Evolutionary conservation across 1,284 basidiomycete species (phyloP), one percentile per base, ranked within the genome.

Genomic region (Hypsizygus ulmarius): DNA sequence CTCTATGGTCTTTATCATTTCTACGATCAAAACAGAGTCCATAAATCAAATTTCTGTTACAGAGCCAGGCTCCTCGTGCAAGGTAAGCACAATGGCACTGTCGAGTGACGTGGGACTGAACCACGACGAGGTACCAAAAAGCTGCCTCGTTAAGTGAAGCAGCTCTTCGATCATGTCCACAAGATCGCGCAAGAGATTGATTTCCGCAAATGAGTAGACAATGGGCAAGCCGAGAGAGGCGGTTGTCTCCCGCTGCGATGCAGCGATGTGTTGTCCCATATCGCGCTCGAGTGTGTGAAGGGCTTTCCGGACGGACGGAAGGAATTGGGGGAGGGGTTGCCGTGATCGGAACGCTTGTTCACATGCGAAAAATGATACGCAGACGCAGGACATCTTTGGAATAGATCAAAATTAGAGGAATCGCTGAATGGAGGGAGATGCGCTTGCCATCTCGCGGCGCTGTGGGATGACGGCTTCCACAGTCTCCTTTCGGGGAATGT

Each of bases 81-180:
- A 7, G 3, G 21, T 25, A 7, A 25, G 21, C 21, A 25, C 21
- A 25, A 25, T 25, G 4, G 21, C 21, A 25, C 21, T 25, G 21
- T 25, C 21, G 7, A 25, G 21, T 25, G 21, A 39, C 39, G 52
- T n/a, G 47, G n/a, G 16, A 30, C 43, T 47, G 73, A 55, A 51
- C 75, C 76, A 78, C 12, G 70, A 62, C 5, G 69, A 68, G 10
- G 72, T 72, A 5, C 77, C 75, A 50, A 79, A 77, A 16, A 78
- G 55, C 42, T 69, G 60, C 1, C 73, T 68, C 18, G 67, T 69
- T 6, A 72, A 47, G 29, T 71, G 63, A 18, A 76, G 58, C 21
- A 78, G 52, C 39, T 67, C 64, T 43, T 79, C 75, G 4, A 77
- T 57, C 10, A 69, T 64, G 28, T 71, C 68, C 14, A 77, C 72